Base-by-base conservation (phyloP, 495 filamentous ascomycete species). In the Extremus antarcticus region DNA sequence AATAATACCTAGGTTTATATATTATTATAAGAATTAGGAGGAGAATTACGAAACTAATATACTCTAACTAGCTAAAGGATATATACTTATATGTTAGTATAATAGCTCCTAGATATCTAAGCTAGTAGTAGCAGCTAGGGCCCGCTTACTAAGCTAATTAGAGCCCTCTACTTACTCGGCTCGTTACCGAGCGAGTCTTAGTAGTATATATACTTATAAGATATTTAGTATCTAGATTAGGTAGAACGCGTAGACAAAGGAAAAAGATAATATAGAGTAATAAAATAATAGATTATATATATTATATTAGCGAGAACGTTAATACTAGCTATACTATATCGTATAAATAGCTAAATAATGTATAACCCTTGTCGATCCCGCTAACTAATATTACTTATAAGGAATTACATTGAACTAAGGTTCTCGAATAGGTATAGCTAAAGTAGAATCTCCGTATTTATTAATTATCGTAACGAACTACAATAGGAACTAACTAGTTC, bases 81-180 rank as follows among this genome's bases (percentile, higher is more conserved):
- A 21, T 56, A 56, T 43, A 41, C 57, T 60, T 25, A 23, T 56
- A 40, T 47, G n/a, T n/a, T n/a, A n/a, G n/a, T n/a, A n/a, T n/a
- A n/a, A n/a, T n/a, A n/a, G n/a, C n/a, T n/a, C n/a, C n/a, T n/a
- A n/a, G n/a, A n/a, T n/a, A n/a, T n/a, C n/a, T n/a, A n/a, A n/a
- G n/a, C n/a, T 56, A 41, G 25, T 11, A 49, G 17, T 51, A 23
- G 39, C 38, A 1, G 32, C 41, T 16, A 51, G 56, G 21, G 13
- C n/a, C n/a, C n/a, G 52, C 40, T 40, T 19, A 21, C 49, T 20
- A 19, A 49, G 43, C 11, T 49, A 22, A 22, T 55, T 21, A 35
- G 57, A 43, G 53, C 38, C 56, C n/a, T n/a, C n/a, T n/a, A n/a
- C n/a, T n/a, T n/a, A n/a, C n/a, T n/a, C n/a, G n/a, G n/a, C n/a